Base-by-base conservation (phyloP, 768 basidiomycete genomes). In the Termitomyces sp. region DNA sequence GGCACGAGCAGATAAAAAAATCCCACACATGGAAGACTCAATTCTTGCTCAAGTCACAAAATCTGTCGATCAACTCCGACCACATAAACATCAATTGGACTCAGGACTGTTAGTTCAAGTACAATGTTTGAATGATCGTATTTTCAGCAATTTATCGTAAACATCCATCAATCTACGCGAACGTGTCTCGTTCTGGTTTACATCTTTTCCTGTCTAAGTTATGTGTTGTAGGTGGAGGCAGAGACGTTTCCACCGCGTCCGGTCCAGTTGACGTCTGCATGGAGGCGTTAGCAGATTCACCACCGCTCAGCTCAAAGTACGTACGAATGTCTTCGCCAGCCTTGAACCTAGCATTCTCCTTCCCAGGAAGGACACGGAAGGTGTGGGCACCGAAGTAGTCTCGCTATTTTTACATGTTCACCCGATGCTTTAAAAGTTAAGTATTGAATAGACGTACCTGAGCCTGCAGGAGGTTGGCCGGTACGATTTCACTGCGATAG, bases 321-420 rank as follows among this genome's bases (percentile, higher is more conserved):
- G 67, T 72, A 93, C 91, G 92, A 72, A 98, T 94, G 71, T 96
- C 92, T 75, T 91, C 77, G 70, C 85, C 89, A 58, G 83, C 67
- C 76, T 86, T 84, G 76, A 96, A 87, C 69, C 77, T 86, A 50
- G 80, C 81, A 74, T 92, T 96, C 76, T 94, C 95, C 77, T 91
- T 90, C 54, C 95, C 94, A 55, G 94, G 88, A 37, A 93, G 79
- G 58, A 98, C 94, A 54, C 87, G 84, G 93, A 97, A 98, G 55
- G 96, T 98, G 81, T 98, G 96, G 44, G 95, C 93, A 75, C 97
- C 96, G 73, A 99, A 99, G 85, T 95, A 99, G 71, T 99, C 96
- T 72, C 96, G 93, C 88, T 90, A 24, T 37, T 18, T 40, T 18
- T 4, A 22, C 20, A 56, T 7, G 30, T 45, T 58, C 8, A 37